Evolutionary conservation across 805 yeast species (phyloP).

Genomic region (Metschnikowia vanudenii): DNA sequence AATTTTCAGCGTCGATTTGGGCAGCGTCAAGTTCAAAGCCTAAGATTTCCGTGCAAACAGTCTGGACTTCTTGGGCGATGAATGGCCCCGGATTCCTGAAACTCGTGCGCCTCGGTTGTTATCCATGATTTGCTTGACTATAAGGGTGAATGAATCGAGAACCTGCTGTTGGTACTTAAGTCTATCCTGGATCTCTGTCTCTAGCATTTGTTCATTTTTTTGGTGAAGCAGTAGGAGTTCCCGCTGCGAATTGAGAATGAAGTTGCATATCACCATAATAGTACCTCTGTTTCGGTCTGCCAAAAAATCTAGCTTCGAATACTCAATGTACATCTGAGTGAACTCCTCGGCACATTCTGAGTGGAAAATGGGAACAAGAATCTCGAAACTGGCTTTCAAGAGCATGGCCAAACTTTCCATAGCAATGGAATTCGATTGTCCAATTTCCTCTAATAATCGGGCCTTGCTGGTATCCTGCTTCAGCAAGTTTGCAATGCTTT

Average conservation of each 20-base stretch:
- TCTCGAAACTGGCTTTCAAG: constrained; percentile 14
- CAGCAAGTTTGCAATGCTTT: neutral
- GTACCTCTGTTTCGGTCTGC: constrained; percentile 3
- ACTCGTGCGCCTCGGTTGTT: constrained; percentile 8
- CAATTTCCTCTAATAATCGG: constrained; percentile 1
- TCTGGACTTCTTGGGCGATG: constrained; percentile 9
- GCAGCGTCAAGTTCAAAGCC: no score
- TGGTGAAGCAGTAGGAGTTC: constrained; percentile 12
- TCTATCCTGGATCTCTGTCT: constrained; percentile 13
- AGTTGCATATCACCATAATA: constrained; percentile 10
- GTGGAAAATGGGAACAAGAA: constrained; percentile 13
- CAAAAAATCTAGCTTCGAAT: constrained; percentile 4
- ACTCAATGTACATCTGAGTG: constrained; percentile 10
- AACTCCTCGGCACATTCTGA: constrained; percentile 15
- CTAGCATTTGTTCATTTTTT: constrained; percentile 14
- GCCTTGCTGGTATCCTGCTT: neutral
- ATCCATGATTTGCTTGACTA: constrained; percentile 12
- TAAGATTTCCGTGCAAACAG: neutral
- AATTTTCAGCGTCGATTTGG: no score
- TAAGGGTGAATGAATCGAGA: constrained; percentile 12
- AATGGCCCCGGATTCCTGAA: constrained; percentile 13
- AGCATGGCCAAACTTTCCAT: constrained; percentile 9
- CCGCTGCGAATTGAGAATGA: constrained; percentile 11
- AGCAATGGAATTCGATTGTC: constrained; percentile 11
- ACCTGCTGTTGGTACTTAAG: constrained; percentile 17